Evolutionary conservation across 441 rosid genomes (phyloP), one percentile per base, ranked within the genome.

Genomic region (Eruca vesicaria): DNA sequence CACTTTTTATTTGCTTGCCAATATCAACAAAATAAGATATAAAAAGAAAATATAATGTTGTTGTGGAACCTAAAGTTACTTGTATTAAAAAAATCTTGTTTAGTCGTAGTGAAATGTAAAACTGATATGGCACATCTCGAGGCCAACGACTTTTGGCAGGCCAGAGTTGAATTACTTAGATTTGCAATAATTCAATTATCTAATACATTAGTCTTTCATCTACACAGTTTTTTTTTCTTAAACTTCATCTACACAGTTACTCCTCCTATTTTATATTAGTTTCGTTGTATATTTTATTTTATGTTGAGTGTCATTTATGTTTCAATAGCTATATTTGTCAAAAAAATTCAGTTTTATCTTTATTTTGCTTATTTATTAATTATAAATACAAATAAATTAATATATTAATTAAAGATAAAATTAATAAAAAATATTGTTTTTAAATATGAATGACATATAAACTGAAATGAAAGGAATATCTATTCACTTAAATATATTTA

Each of bases 81-180:
- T 71, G 28, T 38, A 70, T 45, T 21, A 33, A 77, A 32, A 29
- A 77, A 33, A 33, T 1, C 5, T 9, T 14, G 20, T 58, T 48
- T 16, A 3, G 5, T 33, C 72, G 70, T 65, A 65, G 19, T 62
- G 68, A 71, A 71, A 45, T 77, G 75, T 65, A 48, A 71, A 71
- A 76, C 35, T 58, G 72, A 77, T 56, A 61, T 77, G 80, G 62
- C 76, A 68, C 67, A 71, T 65, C 80, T 77, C 80, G 76, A 77
- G 68, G 68, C 72, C 72, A 71, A 58, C 59, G 68, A 77, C 76
- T 71, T 33, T 65, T 65, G 31, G 76, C 76, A 71, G 76, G 80
- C 63, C 63, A 35, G 48, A 58, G 45, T 55, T 65, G 41, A 33
- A 33, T 77, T 71, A 9, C 36, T 41, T 43, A 63, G 71, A 63